A percentile compares a stretch with the other conserved stretches of the same genome.
phyloP scores from a whole-genome alignment of 2,329 filamentous ascomycete species.

The Esteya vermicola region DNA sequence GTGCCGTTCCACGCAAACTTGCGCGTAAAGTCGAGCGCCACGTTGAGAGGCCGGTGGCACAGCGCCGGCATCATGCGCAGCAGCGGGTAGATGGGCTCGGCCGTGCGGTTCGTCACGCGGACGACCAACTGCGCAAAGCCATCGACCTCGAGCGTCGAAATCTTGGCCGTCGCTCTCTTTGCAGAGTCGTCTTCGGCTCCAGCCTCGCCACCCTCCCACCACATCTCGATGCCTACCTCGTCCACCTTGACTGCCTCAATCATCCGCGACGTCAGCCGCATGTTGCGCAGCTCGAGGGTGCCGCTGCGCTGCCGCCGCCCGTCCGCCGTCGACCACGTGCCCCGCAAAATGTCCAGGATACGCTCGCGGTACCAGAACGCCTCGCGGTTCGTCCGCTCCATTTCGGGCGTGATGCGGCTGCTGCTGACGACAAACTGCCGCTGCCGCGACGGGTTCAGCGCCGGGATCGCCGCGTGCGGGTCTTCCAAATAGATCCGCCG shows the following conservation, averaged over 20 bases:
- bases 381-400: constrained; percentile 64
- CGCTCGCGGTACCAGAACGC: constrained; percentile 85
- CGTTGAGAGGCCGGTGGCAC: constrained; percentile 53
- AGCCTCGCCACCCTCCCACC: constrained; percentile 23
- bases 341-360: constrained; percentile 56
- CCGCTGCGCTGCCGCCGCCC: constrained; percentile 38
- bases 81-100: constrained; percentile 52
- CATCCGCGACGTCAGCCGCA: constrained; percentile 64
- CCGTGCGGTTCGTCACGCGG: constrained; percentile 61
- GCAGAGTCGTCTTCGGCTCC: constrained; percentile 3
- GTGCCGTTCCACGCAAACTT: constrained; percentile 77
- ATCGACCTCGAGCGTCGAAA: constrained; percentile 26
- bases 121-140: constrained; percentile 56
- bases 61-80: constrained; percentile 66
- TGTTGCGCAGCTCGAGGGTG: constrained; percentile 59
- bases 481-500: constrained; percentile 64
- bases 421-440: constrained; percentile 87
- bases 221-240: constrained; percentile 57
- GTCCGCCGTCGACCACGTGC: constrained; percentile 49
- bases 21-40: constrained; percentile 68
- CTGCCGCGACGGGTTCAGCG: constrained; percentile 65
- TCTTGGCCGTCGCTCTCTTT: constrained; percentile 5
- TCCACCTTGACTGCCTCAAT: constrained; percentile 71
- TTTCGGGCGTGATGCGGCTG: constrained; percentile 63
- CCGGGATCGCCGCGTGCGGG: constrained; percentile 63